Base-by-base conservation (phyloP, 116 monocot genomes). In the Thalassia testudinum region DNA sequence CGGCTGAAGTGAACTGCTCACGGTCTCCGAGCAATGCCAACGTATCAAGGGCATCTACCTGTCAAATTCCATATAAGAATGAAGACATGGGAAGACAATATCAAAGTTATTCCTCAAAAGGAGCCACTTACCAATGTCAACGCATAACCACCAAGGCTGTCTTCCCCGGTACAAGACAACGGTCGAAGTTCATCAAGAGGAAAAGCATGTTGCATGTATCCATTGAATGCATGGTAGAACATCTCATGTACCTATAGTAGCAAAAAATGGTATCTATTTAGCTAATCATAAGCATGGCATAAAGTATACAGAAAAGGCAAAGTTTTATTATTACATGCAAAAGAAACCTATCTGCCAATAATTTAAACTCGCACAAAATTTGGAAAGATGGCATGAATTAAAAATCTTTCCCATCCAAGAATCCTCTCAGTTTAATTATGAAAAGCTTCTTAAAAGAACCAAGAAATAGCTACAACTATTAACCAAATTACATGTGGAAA, bases 151-250 rank as follows among this genome's bases (percentile, higher is more conserved):
- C 95, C 95, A 62, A 95, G 88, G 21, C 81, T 66, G 42, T 95
- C 81, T 70, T 95, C 95, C 54, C 95, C 95, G 56, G 71, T 67
- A 62, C 95, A 95, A 19, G 84, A 70, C 62, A 87, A 77, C 3
- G 95, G 95, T 44, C 81, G 75, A 49, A 95, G 64, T 69, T 95
- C 95, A 78, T 95, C 95, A 44, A 78, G 81, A 53, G 95, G 95
- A 81, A 95, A 95, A 72, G 95, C 95, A 74, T 87, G 68, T 12
- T 81, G 53, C 81, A 95, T 77, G 54, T 95, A 95, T 10, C 95
- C 95, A 78, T 88, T 67, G 81, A 87, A 95, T 12, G 88, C 88
- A 76, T 95, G 95, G 76, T 95, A 95, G 62, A 95, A 95, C 95
- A 95, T 95, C 58, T 71, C 84, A n/a, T 65, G 62, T 37, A 88